Percentiles rank a stretch among this genome's conserved stretches.
These are phyloP conservation scores for Limonium bicolor DNA, from an alignment of 148 eudicot genomes.

Conservation along the genomic window DNA sequence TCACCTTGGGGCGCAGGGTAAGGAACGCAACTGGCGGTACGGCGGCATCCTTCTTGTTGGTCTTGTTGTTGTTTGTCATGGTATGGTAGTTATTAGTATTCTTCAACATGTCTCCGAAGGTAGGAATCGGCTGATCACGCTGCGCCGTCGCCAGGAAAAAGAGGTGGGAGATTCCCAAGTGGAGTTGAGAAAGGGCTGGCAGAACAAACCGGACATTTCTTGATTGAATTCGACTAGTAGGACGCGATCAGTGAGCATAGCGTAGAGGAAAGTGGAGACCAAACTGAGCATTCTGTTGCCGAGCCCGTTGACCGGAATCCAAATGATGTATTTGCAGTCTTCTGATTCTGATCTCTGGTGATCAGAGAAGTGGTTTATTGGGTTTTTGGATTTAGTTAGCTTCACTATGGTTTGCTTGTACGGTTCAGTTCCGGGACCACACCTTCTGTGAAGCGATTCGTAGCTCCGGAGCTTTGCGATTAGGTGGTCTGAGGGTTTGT, in stretches of 20 bases:
- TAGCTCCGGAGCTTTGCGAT: conserved; percentile 49
- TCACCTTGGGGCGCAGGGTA: conserved; percentile 36
- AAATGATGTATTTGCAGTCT: conserved; percentile 49
- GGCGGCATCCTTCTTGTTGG: no score
- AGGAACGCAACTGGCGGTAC: conserved; percentile 25
- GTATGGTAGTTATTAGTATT: conserved; percentile 4
- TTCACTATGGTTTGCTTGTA: conserved; percentile 24
- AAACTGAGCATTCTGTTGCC: conserved; percentile 58
- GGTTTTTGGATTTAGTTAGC: conserved; percentile 9
- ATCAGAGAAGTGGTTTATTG: no score
- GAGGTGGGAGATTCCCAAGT: conserved; percentile 51
- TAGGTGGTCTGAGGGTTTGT: conserved; percentile 42
- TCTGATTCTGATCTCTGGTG: background rate
- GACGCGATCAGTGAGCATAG: conserved; percentile 53
- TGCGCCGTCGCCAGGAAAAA: conserved; percentile 30
- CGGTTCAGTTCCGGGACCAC: conserved; percentile 47
- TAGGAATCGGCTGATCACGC: no score
- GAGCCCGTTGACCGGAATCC: conserved; percentile 53
- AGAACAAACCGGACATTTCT: conserved; percentile 40
- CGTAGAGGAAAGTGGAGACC: conserved; percentile 58
- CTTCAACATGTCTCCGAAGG: conserved; percentile 29
- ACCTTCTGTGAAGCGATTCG: conserved; percentile 44
- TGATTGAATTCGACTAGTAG: conserved; percentile 43
- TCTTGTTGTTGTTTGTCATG: background rate
- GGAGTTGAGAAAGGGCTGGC: conserved; percentile 56